Evolutionary conservation across 108 stramenopile genomes (phyloP).

Genomic region (Aurantiochytrium sp.): DNA sequence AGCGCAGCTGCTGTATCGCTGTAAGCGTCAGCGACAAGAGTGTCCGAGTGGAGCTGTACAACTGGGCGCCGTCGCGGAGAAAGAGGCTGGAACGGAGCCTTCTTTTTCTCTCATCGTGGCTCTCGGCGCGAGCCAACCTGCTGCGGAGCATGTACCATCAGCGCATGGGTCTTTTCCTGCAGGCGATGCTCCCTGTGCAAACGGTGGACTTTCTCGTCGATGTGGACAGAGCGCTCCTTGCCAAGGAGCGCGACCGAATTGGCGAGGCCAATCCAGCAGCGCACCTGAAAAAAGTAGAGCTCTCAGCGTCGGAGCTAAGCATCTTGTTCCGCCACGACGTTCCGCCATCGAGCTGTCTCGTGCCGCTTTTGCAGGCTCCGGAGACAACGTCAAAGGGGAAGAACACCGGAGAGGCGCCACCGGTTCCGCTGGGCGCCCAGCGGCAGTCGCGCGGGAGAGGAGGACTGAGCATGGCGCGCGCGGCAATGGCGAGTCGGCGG

Average conservation of each 20-base stretch:
- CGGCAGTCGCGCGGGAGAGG: no score
- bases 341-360: no score
- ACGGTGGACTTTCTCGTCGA: neutral
- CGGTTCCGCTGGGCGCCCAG: no score
- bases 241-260: neutral
- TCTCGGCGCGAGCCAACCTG: neutral
- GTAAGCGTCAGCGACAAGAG: neutral
- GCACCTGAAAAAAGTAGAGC: neutral
- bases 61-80: neutral
- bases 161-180: slow-evolving; percentile 17
- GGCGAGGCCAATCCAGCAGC: neutral
- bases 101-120: neutral
- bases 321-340: no score
- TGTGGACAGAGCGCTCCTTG: neutral
- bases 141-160: slow-evolving; percentile 3
- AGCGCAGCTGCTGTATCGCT: neutral
- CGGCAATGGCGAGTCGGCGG: no score
- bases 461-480: no score
- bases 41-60: neutral
- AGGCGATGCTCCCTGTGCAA: neutral
- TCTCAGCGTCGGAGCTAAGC: no score
- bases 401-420: no score
- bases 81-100: neutral
- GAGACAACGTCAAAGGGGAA: no score
- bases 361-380: no score